Base-by-base conservation (phyloP, 2,329 filamentous ascomycete species). In the Plenodomus biglobosus region DNA sequence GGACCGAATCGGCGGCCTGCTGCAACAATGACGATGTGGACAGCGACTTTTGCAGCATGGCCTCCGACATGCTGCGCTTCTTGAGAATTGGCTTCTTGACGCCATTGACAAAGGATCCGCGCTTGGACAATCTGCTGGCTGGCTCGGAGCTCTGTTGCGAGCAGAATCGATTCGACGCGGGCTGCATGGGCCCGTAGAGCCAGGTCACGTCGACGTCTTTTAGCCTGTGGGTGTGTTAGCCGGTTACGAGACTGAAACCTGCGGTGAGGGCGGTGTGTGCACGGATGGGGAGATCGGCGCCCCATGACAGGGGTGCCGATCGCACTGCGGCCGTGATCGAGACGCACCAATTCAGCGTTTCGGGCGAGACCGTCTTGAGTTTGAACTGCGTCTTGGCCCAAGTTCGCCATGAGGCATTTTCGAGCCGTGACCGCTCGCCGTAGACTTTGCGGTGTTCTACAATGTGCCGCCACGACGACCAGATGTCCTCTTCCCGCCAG, bases 151-250 rank as follows among this genome's bases (percentile, higher is more conserved):
- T 67, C 42, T 75, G 71, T 43, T 77, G 70, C 11, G 72, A 72
- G 48, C 83, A 76, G 65, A 62, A 77, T 52, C 79, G 82, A 45
- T 78, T 81, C 3, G 79, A 77, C 18, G 86, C 86, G 1, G 86
- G 87, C 69, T 96, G 92, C 40, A 96, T 74, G 11, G 94, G 94
- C 0, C 94, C 94, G 66, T 97, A 99, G 1, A 99, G 79, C 94
- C 92, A 99, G 38, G 92, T 96, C 24, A 96, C 91, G 72, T 99
- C 92, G 70, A 88, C 94, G 64, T 97, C 94, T 71, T 97, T 99
- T 51, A 96, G 79, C 92, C 91, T 96, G 63, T 39, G 30, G 42
- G 42, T 42, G 39, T 35, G 3, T 57, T 78, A 59, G 77, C 71
- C 47, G 37, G 19, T 18, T 42, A 32, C 36, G 43, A 37, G 21